phyloP scores from a whole-genome alignment of 1,284 basidiomycete genomes.

The Farysia itapuensis region DNA sequence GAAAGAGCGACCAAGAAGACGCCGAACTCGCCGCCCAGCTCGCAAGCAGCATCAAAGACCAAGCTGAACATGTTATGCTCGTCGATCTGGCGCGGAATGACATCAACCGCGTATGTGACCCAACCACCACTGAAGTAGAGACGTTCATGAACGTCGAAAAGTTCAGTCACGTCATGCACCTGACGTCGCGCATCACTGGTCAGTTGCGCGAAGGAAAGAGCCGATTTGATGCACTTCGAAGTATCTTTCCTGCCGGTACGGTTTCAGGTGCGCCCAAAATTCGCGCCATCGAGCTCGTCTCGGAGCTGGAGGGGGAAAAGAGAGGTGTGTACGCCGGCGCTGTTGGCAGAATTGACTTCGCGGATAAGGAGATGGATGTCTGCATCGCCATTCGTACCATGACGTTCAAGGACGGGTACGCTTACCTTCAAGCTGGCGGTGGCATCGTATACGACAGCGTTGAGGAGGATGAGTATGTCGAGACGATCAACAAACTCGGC shows the following conservation, averaged over 20 bases:
- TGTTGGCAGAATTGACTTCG: constrained; percentile 95
- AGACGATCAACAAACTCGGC: constrained; percentile 92
- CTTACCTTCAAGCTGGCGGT: constrained; percentile 87
- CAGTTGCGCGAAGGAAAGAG: constrained; percentile 78
- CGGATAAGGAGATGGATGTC: constrained; percentile 91
- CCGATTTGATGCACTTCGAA: constrained; percentile 95
- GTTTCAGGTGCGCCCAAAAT: constrained; percentile 99
- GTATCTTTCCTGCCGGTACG: constrained; percentile 98
- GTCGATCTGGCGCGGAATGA: constrained; percentile 99
- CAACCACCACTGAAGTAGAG: constrained; percentile 92
- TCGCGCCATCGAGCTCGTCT: constrained; percentile 92
- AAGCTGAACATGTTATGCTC: constrained; percentile 98
- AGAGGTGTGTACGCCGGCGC: constrained; percentile 96
- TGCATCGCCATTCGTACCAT: constrained; percentile 99
- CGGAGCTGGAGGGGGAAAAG: constrained; percentile 81
- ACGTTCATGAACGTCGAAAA: constrained; percentile 91
- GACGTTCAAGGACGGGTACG: constrained; percentile 90
- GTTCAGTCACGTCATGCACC: constrained; percentile 96
- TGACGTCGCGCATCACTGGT: constrained; percentile 94
- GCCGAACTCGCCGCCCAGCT: constrained; percentile 74
- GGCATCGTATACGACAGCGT: constrained; percentile 97
- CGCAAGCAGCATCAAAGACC: constrained; percentile 83
- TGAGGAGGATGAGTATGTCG: constrained; percentile 93
- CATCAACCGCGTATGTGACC: constrained; percentile 94
- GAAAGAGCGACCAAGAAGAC: constrained; percentile 73